A percentile compares a stretch with the other conserved stretches of the same genome.
phyloP scores from a whole-genome alignment of 2,329 filamentous ascomycete genomes.

The Capronia coronata region DNA sequence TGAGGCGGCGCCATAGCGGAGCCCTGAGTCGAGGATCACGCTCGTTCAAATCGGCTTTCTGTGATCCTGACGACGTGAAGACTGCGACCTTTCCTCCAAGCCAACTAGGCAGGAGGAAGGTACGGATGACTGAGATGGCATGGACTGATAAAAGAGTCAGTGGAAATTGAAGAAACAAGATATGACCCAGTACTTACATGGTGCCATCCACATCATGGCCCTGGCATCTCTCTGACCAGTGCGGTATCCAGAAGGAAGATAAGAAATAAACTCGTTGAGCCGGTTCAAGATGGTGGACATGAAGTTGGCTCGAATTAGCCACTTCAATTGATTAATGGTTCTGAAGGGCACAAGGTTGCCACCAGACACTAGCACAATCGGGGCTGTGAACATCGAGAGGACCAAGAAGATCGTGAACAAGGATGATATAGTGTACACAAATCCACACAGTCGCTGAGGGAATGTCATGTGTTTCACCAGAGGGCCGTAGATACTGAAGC shows the following conservation, averaged over 20 bases:
- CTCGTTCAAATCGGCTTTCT: slow-evolving; percentile 49
- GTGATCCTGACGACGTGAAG: slow-evolving; percentile 51
- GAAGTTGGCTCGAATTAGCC: slow-evolving; percentile 48
- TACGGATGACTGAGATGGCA: slow-evolving; percentile 30
- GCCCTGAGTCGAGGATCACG: slow-evolving; percentile 37
- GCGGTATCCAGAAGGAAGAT: slow-evolving; percentile 50
- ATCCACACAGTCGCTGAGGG: slow-evolving; percentile 50
- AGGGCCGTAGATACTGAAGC: slow-evolving; percentile 48
- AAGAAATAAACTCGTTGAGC: slow-evolving; percentile 46
- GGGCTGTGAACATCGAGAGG: slow-evolving; percentile 46
- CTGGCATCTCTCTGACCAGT: slow-evolving; percentile 47
- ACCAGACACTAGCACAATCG: slow-evolving; percentile 48
- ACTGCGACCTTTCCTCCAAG: slow-evolving; percentile 49
- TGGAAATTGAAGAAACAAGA: neutral
- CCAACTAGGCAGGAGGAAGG: slow-evolving; percentile 43
- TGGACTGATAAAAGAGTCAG: neutral
- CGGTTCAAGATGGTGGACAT: slow-evolving; percentile 42
- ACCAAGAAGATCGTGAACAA: slow-evolving; percentile 40
- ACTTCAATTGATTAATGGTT: slow-evolving; percentile 44
- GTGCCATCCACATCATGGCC: slow-evolving; percentile 53
- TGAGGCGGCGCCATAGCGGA: slow-evolving; percentile 43
- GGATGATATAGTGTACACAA: slow-evolving; percentile 47
- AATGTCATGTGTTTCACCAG: slow-evolving; percentile 46
- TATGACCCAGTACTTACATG: slow-evolving; percentile 34
- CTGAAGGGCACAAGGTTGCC: slow-evolving; percentile 50